Conservation (phyloP, 305 asterid genomes). For the Ruellia speciosa region DNA sequence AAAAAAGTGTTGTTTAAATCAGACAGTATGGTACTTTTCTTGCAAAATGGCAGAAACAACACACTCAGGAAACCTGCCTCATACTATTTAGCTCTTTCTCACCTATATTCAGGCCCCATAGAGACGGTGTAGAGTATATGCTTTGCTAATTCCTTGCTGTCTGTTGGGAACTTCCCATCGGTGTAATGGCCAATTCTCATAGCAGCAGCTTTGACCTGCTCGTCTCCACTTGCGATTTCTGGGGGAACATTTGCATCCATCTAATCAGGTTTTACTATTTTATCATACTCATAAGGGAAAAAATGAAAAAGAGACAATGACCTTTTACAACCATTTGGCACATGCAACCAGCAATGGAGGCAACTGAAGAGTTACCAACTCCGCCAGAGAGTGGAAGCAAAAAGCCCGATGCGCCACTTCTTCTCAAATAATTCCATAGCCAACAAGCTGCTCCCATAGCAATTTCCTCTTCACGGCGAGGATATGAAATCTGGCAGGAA, state of each 20-base stretch:
- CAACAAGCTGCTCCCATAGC: conserved; percentile 91
- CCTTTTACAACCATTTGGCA: conserved; percentile 88
- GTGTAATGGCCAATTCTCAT: conserved; percentile 73
- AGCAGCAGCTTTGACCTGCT: conserved; percentile 87
- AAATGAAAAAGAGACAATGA: conserved; percentile 21
- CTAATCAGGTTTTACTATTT: no score
- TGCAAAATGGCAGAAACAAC: background rate
- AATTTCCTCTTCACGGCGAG: conserved; percentile 86
- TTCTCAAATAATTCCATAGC: conserved; percentile 89
- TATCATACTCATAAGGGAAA: no score
- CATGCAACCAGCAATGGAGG: conserved; percentile 95
- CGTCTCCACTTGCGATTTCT: conserved; percentile 74
- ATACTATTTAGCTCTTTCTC: conserved; percentile 10
- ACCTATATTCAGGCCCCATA: conserved; percentile 97
- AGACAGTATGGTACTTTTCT: no score
- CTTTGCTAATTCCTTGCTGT: conserved; percentile 83
- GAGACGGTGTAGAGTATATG: conserved; percentile 86
- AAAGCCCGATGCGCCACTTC: conserved; percentile 93
- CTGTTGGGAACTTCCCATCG: conserved; percentile 70
- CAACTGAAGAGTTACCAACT: conserved; percentile 85
- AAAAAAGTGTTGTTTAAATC: no score
- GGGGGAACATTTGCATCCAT: conserved; percentile 25
- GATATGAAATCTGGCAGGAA: conserved; percentile 60
- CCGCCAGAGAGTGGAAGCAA: conserved; percentile 96
- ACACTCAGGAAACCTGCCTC: background rate